These are phyloP conservation scores for Articulospora tetracladia DNA, from an alignment of 495 filamentous ascomycete genomes.

Conservation along the genomic window DNA sequence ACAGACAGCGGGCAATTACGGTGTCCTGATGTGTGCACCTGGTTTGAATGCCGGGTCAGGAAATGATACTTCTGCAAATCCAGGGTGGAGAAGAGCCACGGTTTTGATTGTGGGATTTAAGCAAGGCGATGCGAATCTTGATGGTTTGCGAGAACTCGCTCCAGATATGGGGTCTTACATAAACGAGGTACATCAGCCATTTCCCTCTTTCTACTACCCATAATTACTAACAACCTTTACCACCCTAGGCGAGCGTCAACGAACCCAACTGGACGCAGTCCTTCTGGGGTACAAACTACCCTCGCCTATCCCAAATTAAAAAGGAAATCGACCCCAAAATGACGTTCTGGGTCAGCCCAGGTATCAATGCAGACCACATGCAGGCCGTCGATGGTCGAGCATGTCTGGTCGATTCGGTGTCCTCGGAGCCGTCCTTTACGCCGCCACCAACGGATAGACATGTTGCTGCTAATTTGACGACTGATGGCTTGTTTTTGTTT, in stretches of 20 bases:
- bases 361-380: conserved; percentile 31
- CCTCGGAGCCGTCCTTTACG: neutral
- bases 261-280: conserved; percentile 45
- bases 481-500: neutral
- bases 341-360: conserved; percentile 54
- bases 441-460: neutral
- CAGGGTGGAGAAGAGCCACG: neutral
- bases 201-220: no score
- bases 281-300: conserved; percentile 51
- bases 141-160: conserved; percentile 9
- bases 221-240: no score
- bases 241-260: conserved; percentile 10
- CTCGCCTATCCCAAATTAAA: conserved; percentile 42
- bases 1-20: neutral
- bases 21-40: neutral
- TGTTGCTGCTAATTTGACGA: neutral
- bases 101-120: neutral
- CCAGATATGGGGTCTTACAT: conserved; percentile 19
- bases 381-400: neutral
- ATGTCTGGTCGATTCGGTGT: neutral
- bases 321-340: conserved; percentile 51
- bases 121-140: neutral
- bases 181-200: conserved; percentile 30
- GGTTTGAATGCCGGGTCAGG: neutral
- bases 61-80: neutral